Base-by-base conservation (phyloP, 768 basidiomycete genomes). In the Calocera cornea region DNA sequence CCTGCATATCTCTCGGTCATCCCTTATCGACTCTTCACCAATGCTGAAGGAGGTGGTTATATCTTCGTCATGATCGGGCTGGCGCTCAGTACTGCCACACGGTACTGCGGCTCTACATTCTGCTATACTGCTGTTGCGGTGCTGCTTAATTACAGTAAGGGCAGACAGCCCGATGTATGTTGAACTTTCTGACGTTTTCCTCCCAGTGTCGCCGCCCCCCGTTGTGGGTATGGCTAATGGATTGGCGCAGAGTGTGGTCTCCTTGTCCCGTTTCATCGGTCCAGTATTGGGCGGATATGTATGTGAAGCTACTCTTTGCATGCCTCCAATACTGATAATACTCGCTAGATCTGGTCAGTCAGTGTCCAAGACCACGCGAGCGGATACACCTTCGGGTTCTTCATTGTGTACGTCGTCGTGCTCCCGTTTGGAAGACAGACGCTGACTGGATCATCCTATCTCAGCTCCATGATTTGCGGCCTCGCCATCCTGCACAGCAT, bases 191-290 rank as follows among this genome's bases (percentile, higher is more conserved):
- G 68, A 72, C 67, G 69, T 41, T 71, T n/a, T 67, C 54, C 68
- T 54, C 67, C 60, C 68, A 93, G 91, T 95, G 89, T 92, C 94
- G 0, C 94, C 95, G 1, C 92, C 94, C 1, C 82, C 83, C 41
- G 86, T 92, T 8, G 86, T 98, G 41, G 92, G 93, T 7, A 85
- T 92, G 68, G 92, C 95, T 11, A 99, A 98, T 74, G 97, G 95
- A 19, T 86, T 95, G 24, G 97, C 94, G 0, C 97, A 99, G 77
- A 94, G 92, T 73, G 89, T 92, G 34, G 95, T 95, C 70, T 94
- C 92, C 70, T 85, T 95, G 29, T 92, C 95, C 2, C 84, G 97
- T 41, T 97, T 94, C 78, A 73, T 92, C 40, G 97, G 92, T 24
- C 92, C 94, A 24, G 73, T 77, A 33, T 67, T 92, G 19, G 90